These are phyloP conservation scores for Boletus insuetus DNA, from an alignment of 768 basidiomycete genomes.

Conservation along the genomic window DNA sequence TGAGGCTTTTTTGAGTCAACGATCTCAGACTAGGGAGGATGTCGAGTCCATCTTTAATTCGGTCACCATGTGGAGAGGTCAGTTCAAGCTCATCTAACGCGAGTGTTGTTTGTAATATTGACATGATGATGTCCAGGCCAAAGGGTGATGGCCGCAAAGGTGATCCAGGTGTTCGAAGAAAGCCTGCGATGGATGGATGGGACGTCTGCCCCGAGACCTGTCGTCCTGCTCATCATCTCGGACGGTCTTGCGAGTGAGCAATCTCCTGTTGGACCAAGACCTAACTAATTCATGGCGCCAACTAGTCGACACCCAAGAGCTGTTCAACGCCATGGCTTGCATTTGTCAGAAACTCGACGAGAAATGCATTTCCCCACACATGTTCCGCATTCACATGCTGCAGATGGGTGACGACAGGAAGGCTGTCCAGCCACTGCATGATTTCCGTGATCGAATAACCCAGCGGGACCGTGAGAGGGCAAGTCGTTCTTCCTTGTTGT, in stretches of 20 bases:
- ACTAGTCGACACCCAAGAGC: slow-evolving; percentile 14
- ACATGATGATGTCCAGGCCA: slow-evolving; percentile 3
- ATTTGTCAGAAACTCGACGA: slow-evolving; percentile 12
- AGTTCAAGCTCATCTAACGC: background rate
- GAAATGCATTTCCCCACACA: slow-evolving; percentile 5
- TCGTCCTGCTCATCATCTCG: slow-evolving; percentile 18
- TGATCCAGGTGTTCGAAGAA: slow-evolving; percentile 19
- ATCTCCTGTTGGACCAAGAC: no score
- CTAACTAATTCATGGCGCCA: background rate
- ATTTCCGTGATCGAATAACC: slow-evolving; percentile 20
- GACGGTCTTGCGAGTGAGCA: slow-evolving; percentile 20
- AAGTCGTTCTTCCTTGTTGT: background rate
- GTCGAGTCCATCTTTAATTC: slow-evolving; percentile 21
- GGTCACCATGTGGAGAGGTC: slow-evolving; percentile 17
- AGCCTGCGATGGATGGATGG: slow-evolving; percentile 3
- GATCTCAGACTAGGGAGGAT: slow-evolving; percentile 13
- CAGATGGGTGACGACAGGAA: slow-evolving; percentile 25
- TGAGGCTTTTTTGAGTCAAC: background rate
- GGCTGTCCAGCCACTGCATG: slow-evolving; percentile 20
- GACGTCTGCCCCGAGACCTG: slow-evolving; percentile 4
- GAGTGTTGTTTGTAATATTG: background rate
- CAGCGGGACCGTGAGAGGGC: slow-evolving; percentile 15
- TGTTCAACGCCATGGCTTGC: slow-evolving; percentile 6
- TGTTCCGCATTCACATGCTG: slow-evolving; percentile 25
- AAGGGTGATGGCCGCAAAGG: slow-evolving; percentile 18